phyloP scores from a whole-genome alignment of 257 asterid species.

The Euphrasia confusa region DNA sequence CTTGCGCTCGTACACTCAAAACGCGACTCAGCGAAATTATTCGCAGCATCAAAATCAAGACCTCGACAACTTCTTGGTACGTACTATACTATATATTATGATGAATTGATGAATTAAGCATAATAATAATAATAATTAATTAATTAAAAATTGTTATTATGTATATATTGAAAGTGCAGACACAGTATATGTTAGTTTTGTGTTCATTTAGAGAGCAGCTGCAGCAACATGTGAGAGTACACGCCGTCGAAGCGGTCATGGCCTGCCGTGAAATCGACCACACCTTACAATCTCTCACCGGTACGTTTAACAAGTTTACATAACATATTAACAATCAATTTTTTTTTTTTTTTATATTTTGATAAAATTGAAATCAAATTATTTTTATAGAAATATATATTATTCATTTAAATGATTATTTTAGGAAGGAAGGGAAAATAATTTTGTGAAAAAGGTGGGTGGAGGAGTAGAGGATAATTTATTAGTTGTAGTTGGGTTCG shows the following conservation, averaged over 20 bases:
- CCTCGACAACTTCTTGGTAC: slow-evolving; percentile 84
- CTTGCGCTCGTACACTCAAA: slow-evolving; percentile 65
- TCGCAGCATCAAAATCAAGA: slow-evolving; percentile 69
- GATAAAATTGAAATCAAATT: too few species aligned
- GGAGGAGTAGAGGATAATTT: background rate
- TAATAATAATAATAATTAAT: too few species aligned
- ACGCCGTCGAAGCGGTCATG: background rate
- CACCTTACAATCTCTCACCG: background rate
- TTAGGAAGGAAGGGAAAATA: too few species aligned
- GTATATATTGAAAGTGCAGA: background rate
- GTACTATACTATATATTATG: slow-evolving; percentile 1
- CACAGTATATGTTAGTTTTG: background rate
- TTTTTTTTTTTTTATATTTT: too few species aligned
- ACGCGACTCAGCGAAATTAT: slow-evolving; percentile 28
- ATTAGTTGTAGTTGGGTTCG: background rate
- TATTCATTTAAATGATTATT: too few species aligned
- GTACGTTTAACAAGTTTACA: too few species aligned
- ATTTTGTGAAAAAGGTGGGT: background rate
- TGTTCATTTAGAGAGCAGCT: slow-evolving; percentile 1
- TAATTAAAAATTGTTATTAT: too few species aligned
- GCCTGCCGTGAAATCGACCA: slow-evolving; percentile 3
- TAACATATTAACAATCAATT: too few species aligned
- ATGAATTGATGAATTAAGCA: too few species aligned
- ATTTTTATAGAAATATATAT: too few species aligned
- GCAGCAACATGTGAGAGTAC: slow-evolving; percentile 8